A percentile compares a stretch with the other conserved stretches of the same genome.
Evolutionary conservation across 2,329 filamentous ascomycete genomes (phyloP).

Genomic region (Malbranchea zuffiana): DNA sequence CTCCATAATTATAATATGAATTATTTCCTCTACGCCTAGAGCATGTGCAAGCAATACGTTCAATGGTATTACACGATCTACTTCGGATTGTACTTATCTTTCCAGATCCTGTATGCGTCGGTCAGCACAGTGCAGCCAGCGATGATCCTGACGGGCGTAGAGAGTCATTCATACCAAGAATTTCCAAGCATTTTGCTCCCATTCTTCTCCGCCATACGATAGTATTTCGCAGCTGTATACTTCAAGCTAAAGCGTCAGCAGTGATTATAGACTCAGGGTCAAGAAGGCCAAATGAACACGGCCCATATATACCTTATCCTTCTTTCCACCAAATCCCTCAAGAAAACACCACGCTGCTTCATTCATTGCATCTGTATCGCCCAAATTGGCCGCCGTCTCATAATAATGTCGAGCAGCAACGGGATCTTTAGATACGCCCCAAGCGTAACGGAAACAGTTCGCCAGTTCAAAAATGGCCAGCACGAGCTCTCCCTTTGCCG

Average conservation of each 20-base stretch:
- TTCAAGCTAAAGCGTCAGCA: slow-evolving; percentile 10
- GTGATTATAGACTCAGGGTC: no score
- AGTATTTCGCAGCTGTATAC: slow-evolving; percentile 60
- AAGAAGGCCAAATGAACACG: slow-evolving; percentile 37
- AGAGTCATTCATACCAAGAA: slow-evolving; percentile 57
- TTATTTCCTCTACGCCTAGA: no score
- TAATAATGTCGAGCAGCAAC: slow-evolving; percentile 85
- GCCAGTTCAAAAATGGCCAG: slow-evolving; percentile 87
- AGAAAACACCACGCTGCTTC: slow-evolving; percentile 93
- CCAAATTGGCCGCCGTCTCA: slow-evolving; percentile 91
- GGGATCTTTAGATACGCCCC: slow-evolving; percentile 80
- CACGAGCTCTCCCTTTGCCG: slow-evolving; percentile 90
- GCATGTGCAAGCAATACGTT: no score
- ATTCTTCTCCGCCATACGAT: slow-evolving; percentile 75
- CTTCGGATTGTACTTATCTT: slow-evolving; percentile 73
- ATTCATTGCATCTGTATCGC: slow-evolving; percentile 96
- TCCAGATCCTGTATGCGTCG: slow-evolving; percentile 68
- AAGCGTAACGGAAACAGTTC: slow-evolving; percentile 73
- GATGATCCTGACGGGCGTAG: not conserved
- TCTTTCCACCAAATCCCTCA: slow-evolving; percentile 93
- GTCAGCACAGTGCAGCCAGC: not conserved
- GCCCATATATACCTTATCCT: slow-evolving; percentile 97
- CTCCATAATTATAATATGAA: no score
- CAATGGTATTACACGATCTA: no score
- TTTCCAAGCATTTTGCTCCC: slow-evolving; percentile 88